Evolutionary conservation across 352 stramenopile genomes (phyloP).

Genomic region (Thraustochytrium sp.): DNA sequence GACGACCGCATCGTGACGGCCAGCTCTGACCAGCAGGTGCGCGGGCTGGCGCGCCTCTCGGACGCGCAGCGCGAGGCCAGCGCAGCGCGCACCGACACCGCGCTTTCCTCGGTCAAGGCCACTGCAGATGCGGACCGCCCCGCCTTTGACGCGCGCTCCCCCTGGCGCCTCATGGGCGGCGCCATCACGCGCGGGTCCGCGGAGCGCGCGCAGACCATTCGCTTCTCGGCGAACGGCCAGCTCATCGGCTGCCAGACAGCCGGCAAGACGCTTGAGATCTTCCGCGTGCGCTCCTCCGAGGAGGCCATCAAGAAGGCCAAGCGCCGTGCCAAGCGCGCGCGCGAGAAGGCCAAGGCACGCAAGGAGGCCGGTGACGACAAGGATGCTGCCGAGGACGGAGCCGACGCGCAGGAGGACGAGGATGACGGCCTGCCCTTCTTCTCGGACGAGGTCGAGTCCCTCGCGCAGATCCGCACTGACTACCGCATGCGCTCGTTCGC

Average conservation of each 20-base stretch:
- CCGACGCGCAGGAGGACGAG: not conserved
- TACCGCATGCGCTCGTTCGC: slow-evolving; percentile 77
- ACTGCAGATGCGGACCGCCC: not conserved
- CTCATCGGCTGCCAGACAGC: slow-evolving; percentile 45
- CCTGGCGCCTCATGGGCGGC: slow-evolving; percentile 43
- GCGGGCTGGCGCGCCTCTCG: slow-evolving; percentile 54
- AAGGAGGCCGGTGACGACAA: slow-evolving; percentile 65
- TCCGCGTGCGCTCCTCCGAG: slow-evolving; percentile 66
- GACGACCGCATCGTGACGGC: slow-evolving; percentile 62
- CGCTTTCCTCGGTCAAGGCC: no score
- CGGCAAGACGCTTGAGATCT: slow-evolving; percentile 83
- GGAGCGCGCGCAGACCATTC: slow-evolving; percentile 2
- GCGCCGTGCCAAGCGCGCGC: slow-evolving; percentile 71
- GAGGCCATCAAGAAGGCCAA: slow-evolving; percentile 86
- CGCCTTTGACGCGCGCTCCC: not conserved
- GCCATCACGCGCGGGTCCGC: slow-evolving; percentile 47
- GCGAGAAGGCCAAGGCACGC: slow-evolving; percentile 71
- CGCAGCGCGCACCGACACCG: not conserved
- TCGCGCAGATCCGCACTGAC: slow-evolving; percentile 70
- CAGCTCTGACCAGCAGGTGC: slow-evolving; percentile 70
- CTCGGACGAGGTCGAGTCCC: slow-evolving; percentile 69
- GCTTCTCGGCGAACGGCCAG: not conserved
- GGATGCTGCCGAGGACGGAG: slow-evolving; percentile 58
- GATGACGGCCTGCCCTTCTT: not conserved
- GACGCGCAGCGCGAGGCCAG: not conserved